phyloP scores from a whole-genome alignment of 805 yeast genomes.

The Debaryomyces maramus region DNA sequence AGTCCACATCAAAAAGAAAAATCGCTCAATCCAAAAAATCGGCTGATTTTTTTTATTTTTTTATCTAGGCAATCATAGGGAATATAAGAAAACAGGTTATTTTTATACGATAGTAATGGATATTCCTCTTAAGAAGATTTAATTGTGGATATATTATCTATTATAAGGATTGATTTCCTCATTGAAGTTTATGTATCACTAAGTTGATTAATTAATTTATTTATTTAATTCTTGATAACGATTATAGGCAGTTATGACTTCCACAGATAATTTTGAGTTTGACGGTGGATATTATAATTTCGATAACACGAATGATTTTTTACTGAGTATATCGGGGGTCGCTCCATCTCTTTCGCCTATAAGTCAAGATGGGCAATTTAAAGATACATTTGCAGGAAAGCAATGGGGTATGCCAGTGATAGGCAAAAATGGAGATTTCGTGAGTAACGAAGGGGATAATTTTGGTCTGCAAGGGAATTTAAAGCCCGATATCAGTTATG shows the following conservation, averaged over 20 bases:
- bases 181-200: too few relatives aligned
- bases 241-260: constrained; percentile 1
- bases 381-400: neutral
- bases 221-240: constrained; percentile 1
- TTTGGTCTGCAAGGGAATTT: constrained; percentile 6
- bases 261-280: constrained; percentile 1
- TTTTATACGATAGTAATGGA: too few relatives aligned
- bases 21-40: neutral
- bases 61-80: neutral
- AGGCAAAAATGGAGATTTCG: neutral
- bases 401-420: neutral
- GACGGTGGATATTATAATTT: constrained; percentile 20
- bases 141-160: too few relatives aligned
- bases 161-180: too few relatives aligned
- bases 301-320: constrained; percentile 30
- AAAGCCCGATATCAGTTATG: constrained; percentile 5
- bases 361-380: constrained; percentile 16
- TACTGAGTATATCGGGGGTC: constrained; percentile 28
- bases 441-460: neutral
- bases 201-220: too few relatives aligned
- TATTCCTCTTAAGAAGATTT: too few relatives aligned
- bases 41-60: neutral
- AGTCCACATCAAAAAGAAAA: too few relatives aligned
- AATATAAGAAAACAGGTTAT: neutral
- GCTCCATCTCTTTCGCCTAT: constrained; percentile 20